These are phyloP conservation scores for Bacidia gigantensis DNA, from an alignment of 495 filamentous ascomycete genomes.

Conservation along the genomic window DNA sequence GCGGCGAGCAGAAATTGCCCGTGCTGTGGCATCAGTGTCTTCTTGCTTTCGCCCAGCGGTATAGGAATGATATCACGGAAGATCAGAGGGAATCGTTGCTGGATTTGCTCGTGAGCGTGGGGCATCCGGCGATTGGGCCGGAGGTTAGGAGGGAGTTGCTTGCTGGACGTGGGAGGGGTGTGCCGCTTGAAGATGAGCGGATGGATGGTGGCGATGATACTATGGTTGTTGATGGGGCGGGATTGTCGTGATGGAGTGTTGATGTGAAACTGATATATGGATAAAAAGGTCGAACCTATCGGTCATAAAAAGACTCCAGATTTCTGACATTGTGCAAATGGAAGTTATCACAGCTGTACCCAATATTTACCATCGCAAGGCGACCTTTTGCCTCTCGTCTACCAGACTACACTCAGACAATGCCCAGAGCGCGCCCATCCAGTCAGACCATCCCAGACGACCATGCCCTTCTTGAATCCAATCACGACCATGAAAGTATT, in stretches of 20 bases:
- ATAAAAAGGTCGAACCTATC: too few relatives aligned
- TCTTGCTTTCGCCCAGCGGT: slow-evolving; percentile 82
- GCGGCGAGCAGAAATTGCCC: slow-evolving; percentile 48
- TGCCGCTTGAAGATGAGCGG: slow-evolving; percentile 46
- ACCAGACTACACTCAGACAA: too few relatives aligned
- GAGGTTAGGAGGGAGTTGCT: slow-evolving; percentile 85
- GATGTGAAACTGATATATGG: neutral
- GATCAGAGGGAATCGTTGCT: slow-evolving; percentile 86
- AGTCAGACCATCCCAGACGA: too few relatives aligned
- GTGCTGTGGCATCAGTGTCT: slow-evolving; percentile 87
- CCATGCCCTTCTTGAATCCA: too few relatives aligned
- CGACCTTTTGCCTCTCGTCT: too few relatives aligned
- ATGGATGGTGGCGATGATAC: slow-evolving; percentile 73
- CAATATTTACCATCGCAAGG: too few relatives aligned
- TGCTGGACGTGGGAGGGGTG: slow-evolving; percentile 75
- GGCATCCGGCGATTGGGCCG: slow-evolving; percentile 78
- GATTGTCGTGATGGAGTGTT: neutral
- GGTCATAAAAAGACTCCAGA: too few relatives aligned
- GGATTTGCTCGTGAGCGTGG: slow-evolving; percentile 73
- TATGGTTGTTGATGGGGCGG: slow-evolving; percentile 39
- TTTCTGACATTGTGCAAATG: too few relatives aligned
- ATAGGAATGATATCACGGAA: slow-evolving; percentile 84
- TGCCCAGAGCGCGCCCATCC: too few relatives aligned
- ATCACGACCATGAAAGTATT: too few relatives aligned
- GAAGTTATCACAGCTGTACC: too few relatives aligned